Evolutionary conservation across 2,329 filamentous ascomycete species (phyloP), one percentile per base, ranked within the genome.

Genomic region (Incumbomyces lentus): DNA sequence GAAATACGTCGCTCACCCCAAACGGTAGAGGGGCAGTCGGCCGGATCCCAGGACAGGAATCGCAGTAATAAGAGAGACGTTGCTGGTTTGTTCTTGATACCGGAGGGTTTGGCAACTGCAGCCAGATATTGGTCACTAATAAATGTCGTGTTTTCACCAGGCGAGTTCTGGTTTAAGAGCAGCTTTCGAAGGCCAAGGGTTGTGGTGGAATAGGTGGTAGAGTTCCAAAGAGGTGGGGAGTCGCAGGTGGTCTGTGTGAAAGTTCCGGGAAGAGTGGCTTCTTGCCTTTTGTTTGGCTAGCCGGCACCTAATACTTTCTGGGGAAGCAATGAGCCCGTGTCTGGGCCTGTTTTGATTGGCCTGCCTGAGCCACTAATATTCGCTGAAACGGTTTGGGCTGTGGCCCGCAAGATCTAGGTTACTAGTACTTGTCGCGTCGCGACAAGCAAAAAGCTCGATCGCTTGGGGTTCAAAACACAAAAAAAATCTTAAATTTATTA

Each of bases 191-290:
- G 40, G 4, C 22, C 31, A 44, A 44, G 40, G 40, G 32, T 36
- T 44, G 40, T 33, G 32, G 31, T 44, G 40, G 14, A 32, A 44
- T 14, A 16, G 29, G 40, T 31, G 3, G 4, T 26, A 26, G 19
- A 44, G 32, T 4, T 44, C 13, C 22, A 4, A 26, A 35, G 31
- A 44, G 32, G 40, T 44, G 40, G 40, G 40, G 40, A 36, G 22
- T 12, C 19, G 16, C 29, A 35, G 40, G 22, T 33, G 40, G 30
- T 34, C 30, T 19, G 40, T 34, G 31, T 30, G 26, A 18, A 34
- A 19, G 16, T 32, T 42, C 22, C 22, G 22, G 22, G 8, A 26
- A 8, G 4, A 4, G 4, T 4, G 22, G 5, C 22, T 26, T 8
- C 22, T 8, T 26, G 22, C 31, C 40, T 35, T 18, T 34, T 6